These are phyloP conservation scores for Lactarius vividus DNA, from an alignment of 768 basidiomycete species.

Conservation along the genomic window DNA sequence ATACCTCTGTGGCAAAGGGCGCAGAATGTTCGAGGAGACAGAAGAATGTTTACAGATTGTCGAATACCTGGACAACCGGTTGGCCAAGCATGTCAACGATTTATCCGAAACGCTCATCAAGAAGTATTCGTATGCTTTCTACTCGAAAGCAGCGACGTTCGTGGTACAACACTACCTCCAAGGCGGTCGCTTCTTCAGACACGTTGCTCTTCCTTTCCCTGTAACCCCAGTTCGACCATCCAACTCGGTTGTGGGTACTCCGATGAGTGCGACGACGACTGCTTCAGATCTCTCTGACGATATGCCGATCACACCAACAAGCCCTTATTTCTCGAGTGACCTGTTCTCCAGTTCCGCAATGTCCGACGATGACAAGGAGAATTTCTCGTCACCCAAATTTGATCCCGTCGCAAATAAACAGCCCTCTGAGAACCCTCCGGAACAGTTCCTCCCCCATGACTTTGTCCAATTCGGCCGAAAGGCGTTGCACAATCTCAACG, in stretches of 20 bases:
- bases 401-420: constrained; percentile 74
- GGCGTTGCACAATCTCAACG: constrained; percentile 75
- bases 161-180: constrained; percentile 93
- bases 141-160: constrained; percentile 91
- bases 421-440: constrained; percentile 62
- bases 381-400: constrained; percentile 55
- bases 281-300: constrained; percentile 78
- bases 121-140: constrained; percentile 97
- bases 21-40: constrained; percentile 80
- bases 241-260: constrained; percentile 61
- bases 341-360: constrained; percentile 57
- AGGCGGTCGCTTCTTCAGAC: constrained; percentile 69
- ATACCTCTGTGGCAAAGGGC: constrained; percentile 78
- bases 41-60: constrained; percentile 82
- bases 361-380: constrained; percentile 80
- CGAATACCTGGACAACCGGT: constrained; percentile 78
- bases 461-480: constrained; percentile 77
- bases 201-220: constrained; percentile 50
- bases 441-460: constrained; percentile 78
- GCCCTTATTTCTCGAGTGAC: constrained; percentile 54
- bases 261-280: constrained; percentile 70
- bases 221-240: constrained; percentile 58
- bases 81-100: constrained; percentile 86
- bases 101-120: constrained; percentile 95
- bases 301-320: constrained; percentile 79